These are phyloP conservation scores for Gossypioides kirkii DNA, from an alignment of 345 rosid genomes.

Conservation along the genomic window DNA sequence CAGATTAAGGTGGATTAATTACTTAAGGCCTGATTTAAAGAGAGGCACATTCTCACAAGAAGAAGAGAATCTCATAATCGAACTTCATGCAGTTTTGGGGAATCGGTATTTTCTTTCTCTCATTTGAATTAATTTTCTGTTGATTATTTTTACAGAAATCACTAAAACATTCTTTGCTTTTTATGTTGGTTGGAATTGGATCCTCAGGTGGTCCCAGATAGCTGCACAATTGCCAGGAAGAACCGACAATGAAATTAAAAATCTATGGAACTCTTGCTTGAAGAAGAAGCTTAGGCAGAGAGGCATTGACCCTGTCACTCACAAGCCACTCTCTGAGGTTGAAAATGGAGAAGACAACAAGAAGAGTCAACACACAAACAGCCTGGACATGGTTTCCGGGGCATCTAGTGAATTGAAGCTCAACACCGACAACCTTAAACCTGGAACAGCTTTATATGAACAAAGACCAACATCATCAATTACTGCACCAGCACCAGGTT, in stretches of 20 bases:
- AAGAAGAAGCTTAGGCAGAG: constrained; percentile 56
- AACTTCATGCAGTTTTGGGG: constrained; percentile 87
- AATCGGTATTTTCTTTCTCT: constrained; percentile 46
- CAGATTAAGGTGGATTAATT: constrained; percentile 92
- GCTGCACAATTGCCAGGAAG: constrained; percentile 66
- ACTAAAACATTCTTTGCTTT: constrained; percentile 5
- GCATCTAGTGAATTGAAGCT: constrained; percentile 10
- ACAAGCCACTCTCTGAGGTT: constrained; percentile 50
- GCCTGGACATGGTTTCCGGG: constrained; percentile 16
- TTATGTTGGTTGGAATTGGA: neutral
- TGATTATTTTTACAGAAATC: neutral
- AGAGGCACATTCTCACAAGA: constrained; percentile 90
- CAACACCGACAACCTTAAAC: constrained; percentile 8
- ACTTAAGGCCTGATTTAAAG: constrained; percentile 93
- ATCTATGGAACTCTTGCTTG: constrained; percentile 58
- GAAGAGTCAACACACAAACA: constrained; percentile 30
- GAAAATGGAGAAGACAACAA: constrained; percentile 38
- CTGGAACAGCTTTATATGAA: constrained; percentile 14
- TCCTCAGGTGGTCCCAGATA: constrained; percentile 58
- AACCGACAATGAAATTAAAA: constrained; percentile 69
- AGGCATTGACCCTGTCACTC: constrained; percentile 65
- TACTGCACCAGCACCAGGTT: constrained; percentile 27
- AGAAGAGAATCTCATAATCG: constrained; percentile 84
- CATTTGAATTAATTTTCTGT: neutral
- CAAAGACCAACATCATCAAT: constrained; percentile 17